phyloP scores from a whole-genome alignment of 345 rosid genomes.

The Clarkia xantiana region DNA sequence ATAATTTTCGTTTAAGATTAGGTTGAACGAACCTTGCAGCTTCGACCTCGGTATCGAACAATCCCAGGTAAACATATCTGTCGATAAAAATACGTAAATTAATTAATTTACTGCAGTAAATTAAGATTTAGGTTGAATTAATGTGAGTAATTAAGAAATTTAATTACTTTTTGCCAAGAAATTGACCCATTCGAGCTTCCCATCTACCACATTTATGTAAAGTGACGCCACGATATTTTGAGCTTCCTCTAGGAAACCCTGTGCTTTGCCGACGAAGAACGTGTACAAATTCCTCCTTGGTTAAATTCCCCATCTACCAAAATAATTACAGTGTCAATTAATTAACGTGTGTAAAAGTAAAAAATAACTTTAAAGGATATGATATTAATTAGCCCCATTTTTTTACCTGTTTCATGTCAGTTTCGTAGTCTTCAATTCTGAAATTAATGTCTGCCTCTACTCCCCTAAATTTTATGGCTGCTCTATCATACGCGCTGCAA shows the following conservation, averaged over 20 bases:
- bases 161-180: constrained; percentile 71
- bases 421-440: constrained; percentile 64
- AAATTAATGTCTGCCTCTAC: constrained; percentile 92
- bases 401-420: constrained; percentile 77
- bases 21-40: constrained; percentile 61
- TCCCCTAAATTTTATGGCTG: constrained; percentile 93
- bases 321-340: constrained; percentile 7
- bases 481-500: constrained; percentile 90
- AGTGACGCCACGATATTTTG: constrained; percentile 92
- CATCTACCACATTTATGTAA: constrained; percentile 98
- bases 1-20: too few species aligned
- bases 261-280: constrained; percentile 93
- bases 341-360: constrained; percentile 3
- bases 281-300: constrained; percentile 92
- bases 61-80: constrained; percentile 86
- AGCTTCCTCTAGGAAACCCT: constrained; percentile 91
- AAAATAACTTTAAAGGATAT: background rate
- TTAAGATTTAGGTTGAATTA: background rate
- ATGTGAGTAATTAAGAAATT: background rate
- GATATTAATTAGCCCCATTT: background rate
- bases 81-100: background rate
- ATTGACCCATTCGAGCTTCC: constrained; percentile 98
- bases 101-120: background rate
- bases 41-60: constrained; percentile 86
- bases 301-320: constrained; percentile 67